phyloP scores from a whole-genome alignment of 495 filamentous ascomycete genomes.

The Hypoxylon cercidicola region DNA sequence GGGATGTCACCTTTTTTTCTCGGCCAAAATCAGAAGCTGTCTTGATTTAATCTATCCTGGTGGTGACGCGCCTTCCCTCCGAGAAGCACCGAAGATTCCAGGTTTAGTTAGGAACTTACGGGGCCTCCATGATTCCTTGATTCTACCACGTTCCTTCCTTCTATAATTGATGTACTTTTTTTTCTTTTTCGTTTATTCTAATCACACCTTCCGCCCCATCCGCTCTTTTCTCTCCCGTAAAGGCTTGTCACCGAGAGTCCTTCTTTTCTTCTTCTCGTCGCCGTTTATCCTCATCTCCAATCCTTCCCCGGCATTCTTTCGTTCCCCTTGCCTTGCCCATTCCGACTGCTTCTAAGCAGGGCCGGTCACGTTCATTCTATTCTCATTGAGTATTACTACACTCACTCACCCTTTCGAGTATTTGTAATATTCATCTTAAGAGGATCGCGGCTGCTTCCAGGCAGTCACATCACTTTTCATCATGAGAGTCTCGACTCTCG shows the following conservation, averaged over 20 bases:
- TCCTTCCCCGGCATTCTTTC: constrained; percentile 1
- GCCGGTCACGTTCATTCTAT: constrained; percentile 21
- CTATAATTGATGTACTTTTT: constrained; percentile 20
- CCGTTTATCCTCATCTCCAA: background rate
- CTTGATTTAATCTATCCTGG: constrained; percentile 39
- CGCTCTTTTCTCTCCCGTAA: constrained; percentile 1
- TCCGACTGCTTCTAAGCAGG: background rate
- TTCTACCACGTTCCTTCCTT: constrained; percentile 6
- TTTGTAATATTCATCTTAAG: constrained; percentile 17
- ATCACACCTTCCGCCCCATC: background rate
- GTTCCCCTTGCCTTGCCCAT: background rate
- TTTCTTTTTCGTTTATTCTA: constrained; percentile 1
- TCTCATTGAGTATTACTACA: constrained; percentile 5
- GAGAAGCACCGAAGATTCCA: constrained; percentile 22
- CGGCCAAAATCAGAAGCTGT: constrained; percentile 40
- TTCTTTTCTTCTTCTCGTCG: constrained; percentile 1
- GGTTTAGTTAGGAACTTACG: constrained; percentile 2
- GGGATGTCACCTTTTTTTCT: constrained; percentile 29
- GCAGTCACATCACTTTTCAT: constrained; percentile 16
- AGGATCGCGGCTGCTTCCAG: constrained; percentile 1
- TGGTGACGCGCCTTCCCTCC: constrained; percentile 28
- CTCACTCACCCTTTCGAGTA: constrained; percentile 2
- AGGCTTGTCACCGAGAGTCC: background rate
- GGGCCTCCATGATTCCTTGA: background rate
- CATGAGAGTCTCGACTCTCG: constrained; percentile 52